These are phyloP conservation scores for Candida arabinofermentans DNA, from an alignment of 805 yeast species.

Conservation along the genomic window DNA sequence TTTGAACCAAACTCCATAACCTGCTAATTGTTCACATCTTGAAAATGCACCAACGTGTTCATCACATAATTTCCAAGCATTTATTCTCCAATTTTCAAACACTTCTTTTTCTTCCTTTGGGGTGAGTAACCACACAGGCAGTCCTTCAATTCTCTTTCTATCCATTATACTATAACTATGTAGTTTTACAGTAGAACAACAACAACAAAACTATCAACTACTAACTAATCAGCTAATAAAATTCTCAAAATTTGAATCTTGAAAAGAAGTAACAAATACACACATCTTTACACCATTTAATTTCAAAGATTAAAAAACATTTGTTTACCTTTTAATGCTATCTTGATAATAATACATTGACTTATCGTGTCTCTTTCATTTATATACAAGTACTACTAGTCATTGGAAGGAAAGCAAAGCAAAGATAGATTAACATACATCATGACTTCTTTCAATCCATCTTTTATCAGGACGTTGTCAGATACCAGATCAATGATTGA, in stretches of 20 bases:
- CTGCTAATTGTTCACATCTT: slow-evolving; percentile 59
- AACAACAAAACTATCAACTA: no score
- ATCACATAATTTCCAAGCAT: slow-evolving; percentile 64
- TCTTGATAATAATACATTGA: no score
- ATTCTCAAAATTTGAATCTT: no score
- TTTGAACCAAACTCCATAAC: slow-evolving; percentile 61
- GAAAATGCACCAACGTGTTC: slow-evolving; percentile 64
- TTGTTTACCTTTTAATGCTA: background rate
- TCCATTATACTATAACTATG: slow-evolving; percentile 14
- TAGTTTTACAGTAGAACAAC: background rate
- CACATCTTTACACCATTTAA: background rate
- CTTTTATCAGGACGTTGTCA: slow-evolving; percentile 9
- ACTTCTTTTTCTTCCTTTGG: slow-evolving; percentile 75
- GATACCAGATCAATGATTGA: slow-evolving; percentile 32
- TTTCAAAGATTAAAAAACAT: background rate
- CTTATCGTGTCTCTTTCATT: no score
- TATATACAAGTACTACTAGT: no score
- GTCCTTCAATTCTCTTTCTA: slow-evolving; percentile 30
- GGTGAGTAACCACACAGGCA: slow-evolving; percentile 74
- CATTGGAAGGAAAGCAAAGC: no score
- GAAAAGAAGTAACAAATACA: no score
- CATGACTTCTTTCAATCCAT: slow-evolving; percentile 2
- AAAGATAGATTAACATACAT: background rate
- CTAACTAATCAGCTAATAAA: no score
- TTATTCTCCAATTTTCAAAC: slow-evolving; percentile 63